These are phyloP conservation scores for Geotrichum ghanense DNA, from an alignment of 805 yeast species.

Conservation along the genomic window DNA sequence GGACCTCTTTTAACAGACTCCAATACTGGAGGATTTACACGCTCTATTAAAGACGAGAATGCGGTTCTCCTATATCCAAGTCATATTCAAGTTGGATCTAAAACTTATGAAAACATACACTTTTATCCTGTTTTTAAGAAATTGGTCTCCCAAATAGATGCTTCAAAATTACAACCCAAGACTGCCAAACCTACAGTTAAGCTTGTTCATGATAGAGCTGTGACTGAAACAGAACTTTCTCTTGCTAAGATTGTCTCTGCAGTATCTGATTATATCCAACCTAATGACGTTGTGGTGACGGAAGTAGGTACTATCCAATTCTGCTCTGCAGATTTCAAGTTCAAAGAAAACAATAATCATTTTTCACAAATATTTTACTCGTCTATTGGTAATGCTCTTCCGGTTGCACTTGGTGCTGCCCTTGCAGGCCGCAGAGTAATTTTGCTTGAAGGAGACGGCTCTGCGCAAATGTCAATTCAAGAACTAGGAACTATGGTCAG, in stretches of 20 bases:
- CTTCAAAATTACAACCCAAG: conserved; percentile 13
- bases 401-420: conserved; percentile 75
- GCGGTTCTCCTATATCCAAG: conserved; percentile 42
- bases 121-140: conserved; percentile 40
- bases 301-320: conserved; percentile 83
- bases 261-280: conserved; percentile 36
- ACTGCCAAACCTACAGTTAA: conserved; percentile 20
- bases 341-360: conserved; percentile 40
- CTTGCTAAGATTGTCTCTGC: conserved; percentile 35
- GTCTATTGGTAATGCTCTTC: conserved; percentile 83
- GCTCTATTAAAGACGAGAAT: conserved; percentile 32
- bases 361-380: conserved; percentile 63
- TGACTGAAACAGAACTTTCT: conserved; percentile 17
- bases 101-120: conserved; percentile 30
- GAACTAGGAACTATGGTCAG: conserved; percentile 61
- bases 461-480: conserved; percentile 90
- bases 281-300: conserved; percentile 59
- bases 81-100: conserved; percentile 37
- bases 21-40: conserved; percentile 55
- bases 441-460: conserved; percentile 82
- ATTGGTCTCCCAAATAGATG: conserved; percentile 30
- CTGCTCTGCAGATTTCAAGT: conserved; percentile 54
- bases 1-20: conserved; percentile 62
- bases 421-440: conserved; percentile 61
- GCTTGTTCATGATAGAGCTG: conserved; percentile 17